phyloP scores from a whole-genome alignment of 2,329 filamentous ascomycete genomes.

The Periconia digitata region DNA sequence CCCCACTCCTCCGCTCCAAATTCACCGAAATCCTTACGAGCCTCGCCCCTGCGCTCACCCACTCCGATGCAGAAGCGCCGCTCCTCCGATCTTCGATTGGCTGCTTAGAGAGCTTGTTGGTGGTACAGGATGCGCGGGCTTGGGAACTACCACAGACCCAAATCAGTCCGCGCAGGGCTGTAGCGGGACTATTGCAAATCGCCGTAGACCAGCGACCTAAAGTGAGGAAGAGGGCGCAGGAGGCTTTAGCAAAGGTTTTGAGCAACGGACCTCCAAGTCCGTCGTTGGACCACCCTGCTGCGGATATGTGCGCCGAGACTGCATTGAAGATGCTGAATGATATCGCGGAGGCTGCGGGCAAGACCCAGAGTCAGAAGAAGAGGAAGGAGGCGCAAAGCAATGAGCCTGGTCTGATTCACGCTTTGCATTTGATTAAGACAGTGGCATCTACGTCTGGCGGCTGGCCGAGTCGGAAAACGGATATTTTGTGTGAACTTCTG shows the following conservation, averaged over 20 bases:
- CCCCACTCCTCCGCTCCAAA: slow-evolving; percentile 86
- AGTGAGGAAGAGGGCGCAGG: slow-evolving; percentile 89
- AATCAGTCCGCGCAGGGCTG: slow-evolving; percentile 81
- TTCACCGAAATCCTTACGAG: slow-evolving; percentile 90
- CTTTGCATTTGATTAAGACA: slow-evolving; percentile 87
- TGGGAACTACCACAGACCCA: slow-evolving; percentile 86
- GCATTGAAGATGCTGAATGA: slow-evolving; percentile 79
- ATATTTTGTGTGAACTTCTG: slow-evolving; percentile 84
- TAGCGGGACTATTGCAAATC: slow-evolving; percentile 81
- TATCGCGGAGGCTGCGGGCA: slow-evolving; percentile 70
- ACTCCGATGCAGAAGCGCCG: slow-evolving; percentile 81
- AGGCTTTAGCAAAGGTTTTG: slow-evolving; percentile 81
- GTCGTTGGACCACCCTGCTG: slow-evolving; percentile 88
- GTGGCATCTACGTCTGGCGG: slow-evolving; percentile 84
- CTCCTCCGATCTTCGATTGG: slow-evolving; percentile 86
- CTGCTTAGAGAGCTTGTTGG: slow-evolving; percentile 85
- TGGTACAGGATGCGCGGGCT: slow-evolving; percentile 82
- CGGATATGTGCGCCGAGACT: slow-evolving; percentile 94
- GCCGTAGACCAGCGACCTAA: slow-evolving; percentile 88
- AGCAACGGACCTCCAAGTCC: slow-evolving; percentile 86
- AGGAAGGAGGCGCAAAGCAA: slow-evolving; percentile 60
- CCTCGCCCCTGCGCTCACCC: slow-evolving; percentile 79
- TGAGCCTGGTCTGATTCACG: slow-evolving; percentile 86
- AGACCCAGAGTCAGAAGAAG: slow-evolving; percentile 64
- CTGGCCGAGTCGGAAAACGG: slow-evolving; percentile 96